Evolutionary conservation across 768 basidiomycete genomes (phyloP), one percentile per base, ranked within the genome.

Genomic region (Rhizopogon roseolus): DNA sequence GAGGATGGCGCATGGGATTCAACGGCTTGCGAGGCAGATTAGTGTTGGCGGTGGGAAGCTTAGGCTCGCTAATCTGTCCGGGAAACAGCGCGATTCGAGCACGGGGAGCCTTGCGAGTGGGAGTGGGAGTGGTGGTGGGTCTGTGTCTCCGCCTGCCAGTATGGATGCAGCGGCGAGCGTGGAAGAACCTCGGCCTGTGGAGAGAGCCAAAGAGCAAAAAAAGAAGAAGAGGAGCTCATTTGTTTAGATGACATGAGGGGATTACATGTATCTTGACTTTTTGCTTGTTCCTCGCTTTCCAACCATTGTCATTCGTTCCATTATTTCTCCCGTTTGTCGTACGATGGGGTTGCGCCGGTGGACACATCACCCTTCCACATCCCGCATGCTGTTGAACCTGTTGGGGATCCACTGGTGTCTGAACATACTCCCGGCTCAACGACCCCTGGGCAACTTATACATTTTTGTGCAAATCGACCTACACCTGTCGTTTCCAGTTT

Each of bases 21-120:
- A 90, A 66, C 80, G 88, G 16, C 64, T 93, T 37, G 90, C 89
- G 14, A 75, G 88, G 55, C 76, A 82, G 57, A 84, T 93, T 52
- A 90, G 89, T 9, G 67, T 88, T 75, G 27, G 67, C 9, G 46
- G 46, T 0, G 29, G 34, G 14, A 11, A 14, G 3, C 34, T 29
- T 3, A 32, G 19, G 8, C 70, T 73, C 37, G 62, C 66, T 3
- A 11, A 11, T 11, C 4, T 36, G 6, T 65, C 66, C 22, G 57
- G 60, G 40, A 32, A 71, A 42, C 65, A 62, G 39, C 61, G 67
- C 19, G 67, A 69, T 10, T 45, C 69, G 1, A 68, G 62, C 4
- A 22, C 34, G 19, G 32, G 11, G 14, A 48, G 46, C 19, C 22
- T 32, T 8, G 32, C 17, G 2, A 46, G 44, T 13, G 44, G 43